Percentiles rank a stretch among this genome's conserved stretches.
phyloP scores from a whole-genome alignment of 257 asterid genomes.

The Phtheirospermum japonicum region DNA sequence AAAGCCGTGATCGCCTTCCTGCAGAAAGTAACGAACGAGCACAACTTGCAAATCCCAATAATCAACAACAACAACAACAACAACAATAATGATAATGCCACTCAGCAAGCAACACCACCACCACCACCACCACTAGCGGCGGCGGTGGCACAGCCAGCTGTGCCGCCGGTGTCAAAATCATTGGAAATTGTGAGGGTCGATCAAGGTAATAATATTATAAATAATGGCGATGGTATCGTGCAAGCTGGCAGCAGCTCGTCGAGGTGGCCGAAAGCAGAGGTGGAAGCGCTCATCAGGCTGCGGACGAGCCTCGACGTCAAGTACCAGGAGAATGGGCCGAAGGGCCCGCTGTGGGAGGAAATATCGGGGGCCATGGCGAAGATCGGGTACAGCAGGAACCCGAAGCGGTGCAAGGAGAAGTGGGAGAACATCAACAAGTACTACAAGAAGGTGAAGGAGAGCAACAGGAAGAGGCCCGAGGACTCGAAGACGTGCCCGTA shows the following conservation, averaged over 20 bases:
- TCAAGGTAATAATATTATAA: conserved; percentile 24
- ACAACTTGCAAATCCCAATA: conserved; percentile 35
- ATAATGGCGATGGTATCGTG: conserved; percentile 37
- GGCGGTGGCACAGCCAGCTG: neutral
- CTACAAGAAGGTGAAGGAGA: conserved; percentile 90
- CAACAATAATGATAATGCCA: neutral
- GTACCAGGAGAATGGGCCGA: conserved; percentile 86
- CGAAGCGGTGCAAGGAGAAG: conserved; percentile 95
- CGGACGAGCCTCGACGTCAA: conserved; percentile 64
- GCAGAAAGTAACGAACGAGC: conserved; percentile 57
- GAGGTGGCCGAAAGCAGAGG: conserved; percentile 92
- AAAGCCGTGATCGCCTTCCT: conserved; percentile 69
- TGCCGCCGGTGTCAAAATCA: too few relatives aligned
- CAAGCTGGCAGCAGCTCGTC: conserved; percentile 45
- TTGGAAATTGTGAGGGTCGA: conserved; percentile 9
- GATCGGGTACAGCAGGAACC: conserved; percentile 66
- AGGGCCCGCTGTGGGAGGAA: conserved; percentile 96
- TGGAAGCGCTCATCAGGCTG: conserved; percentile 66
- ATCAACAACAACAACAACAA: neutral
- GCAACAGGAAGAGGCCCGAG: conserved; percentile 73
- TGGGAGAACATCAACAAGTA: conserved; percentile 98
- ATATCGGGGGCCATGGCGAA: conserved; percentile 67
- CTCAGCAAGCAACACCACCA: conserved; percentile 16
- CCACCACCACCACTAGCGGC: conserved; percentile 18
- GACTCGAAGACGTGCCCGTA: conserved; percentile 94